These are phyloP conservation scores for Aspergillus caelatus DNA, from an alignment of 2,329 filamentous ascomycete species.

Conservation along the genomic window DNA sequence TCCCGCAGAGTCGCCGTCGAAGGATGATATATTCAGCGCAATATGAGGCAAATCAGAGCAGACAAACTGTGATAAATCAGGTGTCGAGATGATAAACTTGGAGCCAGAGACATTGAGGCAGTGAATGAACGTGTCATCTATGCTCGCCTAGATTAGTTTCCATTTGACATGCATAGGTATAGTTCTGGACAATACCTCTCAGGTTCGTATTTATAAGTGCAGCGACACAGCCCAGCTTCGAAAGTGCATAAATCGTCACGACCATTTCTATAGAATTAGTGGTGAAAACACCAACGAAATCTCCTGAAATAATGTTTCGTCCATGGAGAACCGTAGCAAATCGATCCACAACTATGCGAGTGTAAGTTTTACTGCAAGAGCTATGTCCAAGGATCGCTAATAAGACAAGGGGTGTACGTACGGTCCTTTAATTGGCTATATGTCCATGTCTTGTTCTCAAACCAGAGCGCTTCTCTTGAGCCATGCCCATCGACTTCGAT, in stretches of 20 bases:
- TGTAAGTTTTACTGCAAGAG: conserved; percentile 13
- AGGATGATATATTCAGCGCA: conserved; percentile 43
- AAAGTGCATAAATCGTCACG: conserved; percentile 47
- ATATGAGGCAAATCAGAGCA: conserved; percentile 38
- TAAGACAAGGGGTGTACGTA: conserved; percentile 26
- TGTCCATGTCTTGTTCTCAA: conserved; percentile 53
- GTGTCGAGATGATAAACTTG: conserved; percentile 47
- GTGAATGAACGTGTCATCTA: conserved; percentile 49
- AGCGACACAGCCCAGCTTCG: conserved; percentile 49
- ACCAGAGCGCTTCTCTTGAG: conserved; percentile 49
- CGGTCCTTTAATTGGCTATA: conserved; percentile 49
- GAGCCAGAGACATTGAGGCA: conserved; percentile 48
- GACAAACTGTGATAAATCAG: conserved; percentile 44
- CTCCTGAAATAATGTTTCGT: conserved; percentile 41
- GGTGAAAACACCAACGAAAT: conserved; percentile 51
- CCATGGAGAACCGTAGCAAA: conserved; percentile 47
- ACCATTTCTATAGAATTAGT: conserved; percentile 56
- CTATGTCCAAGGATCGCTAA: not conserved
- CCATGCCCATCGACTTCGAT: conserved; percentile 44
- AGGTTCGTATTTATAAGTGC: conserved; percentile 53
- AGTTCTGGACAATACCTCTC: conserved; percentile 37
- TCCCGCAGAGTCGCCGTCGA: conserved; percentile 29
- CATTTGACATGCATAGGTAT: not conserved
- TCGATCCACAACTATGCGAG: conserved; percentile 44
- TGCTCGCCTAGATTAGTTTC: not conserved